phyloP scores from a whole-genome alignment of 352 stramenopile genomes.

The Phytophthora ohioensis region DNA sequence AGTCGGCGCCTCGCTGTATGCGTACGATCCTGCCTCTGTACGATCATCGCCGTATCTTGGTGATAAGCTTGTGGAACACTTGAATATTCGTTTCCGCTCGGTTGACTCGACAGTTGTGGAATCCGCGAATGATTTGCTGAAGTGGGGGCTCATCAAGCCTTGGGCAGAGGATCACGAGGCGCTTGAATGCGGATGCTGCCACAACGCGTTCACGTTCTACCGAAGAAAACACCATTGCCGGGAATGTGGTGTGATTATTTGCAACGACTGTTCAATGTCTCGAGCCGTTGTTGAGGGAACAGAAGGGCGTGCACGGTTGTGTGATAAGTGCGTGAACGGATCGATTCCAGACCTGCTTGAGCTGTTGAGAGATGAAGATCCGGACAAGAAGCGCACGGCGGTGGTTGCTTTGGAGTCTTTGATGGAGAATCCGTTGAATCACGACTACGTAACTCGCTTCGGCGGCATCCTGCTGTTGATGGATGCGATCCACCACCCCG shows the following conservation, averaged over 20 bases:
- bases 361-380: slow-evolving; percentile 62
- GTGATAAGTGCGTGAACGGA: slow-evolving; percentile 85
- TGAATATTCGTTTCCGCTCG: slow-evolving; percentile 82
- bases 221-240: slow-evolving; percentile 86
- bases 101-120: slow-evolving; percentile 76
- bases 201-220: slow-evolving; percentile 85
- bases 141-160: slow-evolving; percentile 88
- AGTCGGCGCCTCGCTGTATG: slow-evolving; percentile 81
- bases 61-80: slow-evolving; percentile 82
- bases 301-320: slow-evolving; percentile 82
- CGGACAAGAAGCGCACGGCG: slow-evolving; percentile 70
- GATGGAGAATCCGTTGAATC: slow-evolving; percentile 86
- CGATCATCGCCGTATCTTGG: slow-evolving; percentile 82
- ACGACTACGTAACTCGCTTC: slow-evolving; percentile 85
- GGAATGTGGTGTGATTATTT: slow-evolving; percentile 91
- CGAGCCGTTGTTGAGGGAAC: slow-evolving; percentile 84
- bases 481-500: slow-evolving; percentile 70
- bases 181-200: slow-evolving; percentile 75
- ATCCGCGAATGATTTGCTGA: slow-evolving; percentile 84
- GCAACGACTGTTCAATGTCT: slow-evolving; percentile 86
- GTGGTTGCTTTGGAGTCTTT: slow-evolving; percentile 84
- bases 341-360: slow-evolving; percentile 79
- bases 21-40: slow-evolving; percentile 60
- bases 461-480: slow-evolving; percentile 79
- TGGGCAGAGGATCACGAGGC: slow-evolving; percentile 90